Percentiles rank a stretch among this genome's conserved stretches.
Conservation (phyloP, 768 basidiomycete genomes). For the Lentinula aciculospora region DNA sequence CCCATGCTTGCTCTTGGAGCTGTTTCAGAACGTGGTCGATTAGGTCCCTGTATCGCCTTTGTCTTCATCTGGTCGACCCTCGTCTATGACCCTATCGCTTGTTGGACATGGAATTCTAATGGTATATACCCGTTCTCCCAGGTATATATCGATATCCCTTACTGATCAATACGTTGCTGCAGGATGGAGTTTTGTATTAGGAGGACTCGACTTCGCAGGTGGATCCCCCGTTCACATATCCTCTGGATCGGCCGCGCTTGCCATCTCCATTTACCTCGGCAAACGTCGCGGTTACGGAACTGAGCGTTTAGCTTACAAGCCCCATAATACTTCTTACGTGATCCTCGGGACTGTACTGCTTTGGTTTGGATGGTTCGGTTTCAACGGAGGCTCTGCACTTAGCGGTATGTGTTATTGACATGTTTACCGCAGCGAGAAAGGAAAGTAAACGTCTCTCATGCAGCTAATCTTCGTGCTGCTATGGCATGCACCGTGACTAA, state of each 20-base stretch:
- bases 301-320: slow-evolving; percentile 84
- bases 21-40: slow-evolving; percentile 81
- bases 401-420: slow-evolving; percentile 27
- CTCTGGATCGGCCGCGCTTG: slow-evolving; percentile 87
- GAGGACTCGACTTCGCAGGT: slow-evolving; percentile 89
- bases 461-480: slow-evolving; percentile 74
- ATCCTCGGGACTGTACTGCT: slow-evolving; percentile 90
- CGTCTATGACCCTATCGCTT: slow-evolving; percentile 92
- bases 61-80: slow-evolving; percentile 86
- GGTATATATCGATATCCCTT: background rate
- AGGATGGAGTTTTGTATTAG: slow-evolving; percentile 70
- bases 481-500: slow-evolving; percentile 94
- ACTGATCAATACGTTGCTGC: background rate
- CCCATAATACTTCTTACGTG: slow-evolving; percentile 91
- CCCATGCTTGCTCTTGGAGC: slow-evolving; percentile 90
- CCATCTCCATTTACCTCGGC: slow-evolving; percentile 87
- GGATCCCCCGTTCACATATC: slow-evolving; percentile 97
- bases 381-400: slow-evolving; percentile 91
- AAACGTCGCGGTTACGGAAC: slow-evolving; percentile 91
- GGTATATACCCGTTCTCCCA: slow-evolving; percentile 38
- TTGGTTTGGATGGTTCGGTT: slow-evolving; percentile 96
- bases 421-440: background rate
- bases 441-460: background rate
- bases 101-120: slow-evolving; percentile 92
- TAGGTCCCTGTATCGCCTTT: slow-evolving; percentile 86